These are phyloP conservation scores for Rosa hybrid DNA, from an alignment of 331 rosid genomes.

Conservation along the genomic window DNA sequence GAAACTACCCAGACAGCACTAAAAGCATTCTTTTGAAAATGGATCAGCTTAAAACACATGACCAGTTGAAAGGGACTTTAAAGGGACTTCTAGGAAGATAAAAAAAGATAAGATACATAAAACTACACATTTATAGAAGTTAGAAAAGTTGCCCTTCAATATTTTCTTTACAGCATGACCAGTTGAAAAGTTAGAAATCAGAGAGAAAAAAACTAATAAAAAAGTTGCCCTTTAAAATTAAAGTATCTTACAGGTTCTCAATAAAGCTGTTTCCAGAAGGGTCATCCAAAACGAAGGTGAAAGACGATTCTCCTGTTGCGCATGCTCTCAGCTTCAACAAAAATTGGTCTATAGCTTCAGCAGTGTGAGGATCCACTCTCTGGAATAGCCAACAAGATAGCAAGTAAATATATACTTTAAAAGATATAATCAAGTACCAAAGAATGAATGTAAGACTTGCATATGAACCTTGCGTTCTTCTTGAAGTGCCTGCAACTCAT, in stretches of 20 bases:
- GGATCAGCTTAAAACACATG: not conserved
- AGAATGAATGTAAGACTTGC: slow-evolving; percentile 13
- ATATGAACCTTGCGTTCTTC: slow-evolving; percentile 80
- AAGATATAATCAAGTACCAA: not conserved
- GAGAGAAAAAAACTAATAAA: no score
- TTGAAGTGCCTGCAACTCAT: slow-evolving; percentile 81
- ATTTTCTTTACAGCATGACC: not conserved
- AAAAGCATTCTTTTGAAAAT: not conserved
- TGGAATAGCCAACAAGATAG: slow-evolving; percentile 39
- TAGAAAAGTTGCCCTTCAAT: no score
- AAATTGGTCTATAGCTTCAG: slow-evolving; percentile 86
- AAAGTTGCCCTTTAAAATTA: not conserved
- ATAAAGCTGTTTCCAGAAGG: slow-evolving; percentile 97
- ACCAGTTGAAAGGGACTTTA: not conserved
- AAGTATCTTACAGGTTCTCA: slow-evolving; percentile 83
- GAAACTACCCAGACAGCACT: not conserved
- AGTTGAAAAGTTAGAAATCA: not conserved
- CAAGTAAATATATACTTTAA: slow-evolving; percentile 17
- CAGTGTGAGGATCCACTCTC: slow-evolving; percentile 80
- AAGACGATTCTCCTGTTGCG: slow-evolving; percentile 59
- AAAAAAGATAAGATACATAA: no score
- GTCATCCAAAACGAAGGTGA: slow-evolving; percentile 82
- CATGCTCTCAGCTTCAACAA: slow-evolving; percentile 75
- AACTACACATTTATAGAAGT: no score
- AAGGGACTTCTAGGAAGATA: no score